Percentiles rank a stretch among this genome's conserved stretches.
These are phyloP conservation scores for Trametes polyzona DNA, from an alignment of 1,284 basidiomycete genomes.

Conservation along the genomic window DNA sequence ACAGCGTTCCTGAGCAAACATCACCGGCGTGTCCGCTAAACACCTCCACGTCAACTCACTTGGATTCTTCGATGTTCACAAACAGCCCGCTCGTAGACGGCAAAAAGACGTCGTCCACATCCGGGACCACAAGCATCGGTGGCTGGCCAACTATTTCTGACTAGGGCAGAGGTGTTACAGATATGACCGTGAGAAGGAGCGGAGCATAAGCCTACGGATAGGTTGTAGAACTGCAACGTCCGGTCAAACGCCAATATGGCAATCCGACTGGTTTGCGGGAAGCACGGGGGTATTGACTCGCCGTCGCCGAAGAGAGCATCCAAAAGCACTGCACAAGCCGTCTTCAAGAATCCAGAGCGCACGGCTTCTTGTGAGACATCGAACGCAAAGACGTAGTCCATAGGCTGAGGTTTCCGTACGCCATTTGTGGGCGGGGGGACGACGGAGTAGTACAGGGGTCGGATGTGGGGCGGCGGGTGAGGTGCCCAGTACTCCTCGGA, in stretches of 20 bases:
- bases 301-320: slow-evolving; percentile 71
- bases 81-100: slow-evolving; percentile 82
- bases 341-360: slow-evolving; percentile 74
- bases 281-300: slow-evolving; percentile 45
- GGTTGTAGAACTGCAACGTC: slow-evolving; percentile 88
- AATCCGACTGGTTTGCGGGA: slow-evolving; percentile 60
- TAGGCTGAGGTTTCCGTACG: slow-evolving; percentile 62
- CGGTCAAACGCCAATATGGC: slow-evolving; percentile 88
- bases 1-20: slow-evolving; percentile 52
- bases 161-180: slow-evolving; percentile 40
- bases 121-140: slow-evolving; percentile 85
- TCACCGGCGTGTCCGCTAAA: neutral
- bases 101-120: slow-evolving; percentile 91
- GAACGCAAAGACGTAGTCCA: slow-evolving; percentile 87
- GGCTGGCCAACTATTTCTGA: slow-evolving; percentile 55
- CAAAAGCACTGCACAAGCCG: slow-evolving; percentile 70
- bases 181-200: neutral
- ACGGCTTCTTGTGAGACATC: slow-evolving; percentile 83
- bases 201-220: slow-evolving; percentile 65
- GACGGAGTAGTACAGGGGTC: slow-evolving; percentile 54
- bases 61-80: slow-evolving; percentile 75
- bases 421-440: slow-evolving; percentile 48
- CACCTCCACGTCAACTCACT: slow-evolving; percentile 45
- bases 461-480: slow-evolving; percentile 59
- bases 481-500: slow-evolving; percentile 89